Evolutionary conservation across 345 rosid genomes (phyloP).

Genomic region (Syzygium aromaticum): DNA sequence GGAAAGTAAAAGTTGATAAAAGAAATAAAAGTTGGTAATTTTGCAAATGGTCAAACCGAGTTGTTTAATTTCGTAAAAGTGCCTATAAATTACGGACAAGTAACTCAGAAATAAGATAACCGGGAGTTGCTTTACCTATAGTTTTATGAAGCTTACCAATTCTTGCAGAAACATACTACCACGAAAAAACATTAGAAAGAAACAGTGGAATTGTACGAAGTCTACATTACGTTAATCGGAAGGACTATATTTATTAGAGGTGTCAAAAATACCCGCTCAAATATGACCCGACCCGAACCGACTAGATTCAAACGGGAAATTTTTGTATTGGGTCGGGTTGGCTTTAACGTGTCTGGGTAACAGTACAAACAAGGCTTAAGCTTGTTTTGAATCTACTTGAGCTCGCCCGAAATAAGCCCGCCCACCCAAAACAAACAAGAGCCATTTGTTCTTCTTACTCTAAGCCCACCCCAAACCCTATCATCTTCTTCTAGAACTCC

Average conservation of each 20-base stretch:
- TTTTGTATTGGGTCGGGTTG: too few relatives aligned
- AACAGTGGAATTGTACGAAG: not conserved
- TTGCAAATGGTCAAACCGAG: not conserved
- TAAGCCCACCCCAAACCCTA: too few relatives aligned
- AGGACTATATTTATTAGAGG: not conserved
- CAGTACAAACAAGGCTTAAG: too few relatives aligned
- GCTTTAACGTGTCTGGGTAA: too few relatives aligned
- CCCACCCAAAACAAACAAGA: too few relatives aligned
- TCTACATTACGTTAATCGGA: not conserved
- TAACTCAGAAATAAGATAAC: not conserved
- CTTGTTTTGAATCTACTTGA: too few relatives aligned
- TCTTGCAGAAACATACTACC: not conserved
- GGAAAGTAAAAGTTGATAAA: not conserved
- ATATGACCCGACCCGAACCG: too few relatives aligned
- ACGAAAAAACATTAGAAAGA: not conserved
- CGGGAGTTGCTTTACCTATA: not conserved
- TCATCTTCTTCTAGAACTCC: too few relatives aligned
- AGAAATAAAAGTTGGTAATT: not conserved
- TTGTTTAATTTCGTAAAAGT: not conserved
- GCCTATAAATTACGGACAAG: not conserved
- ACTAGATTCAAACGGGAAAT: too few relatives aligned
- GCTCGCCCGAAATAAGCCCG: too few relatives aligned
- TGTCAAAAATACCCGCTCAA: too few relatives aligned
- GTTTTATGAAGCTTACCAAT: not conserved
- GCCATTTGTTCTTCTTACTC: too few relatives aligned